A percentile compares a stretch with the other conserved stretches of the same genome.
These are phyloP conservation scores for Trichoderma erinaceum DNA, from an alignment of 495 filamentous ascomycete genomes.

Conservation along the genomic window DNA sequence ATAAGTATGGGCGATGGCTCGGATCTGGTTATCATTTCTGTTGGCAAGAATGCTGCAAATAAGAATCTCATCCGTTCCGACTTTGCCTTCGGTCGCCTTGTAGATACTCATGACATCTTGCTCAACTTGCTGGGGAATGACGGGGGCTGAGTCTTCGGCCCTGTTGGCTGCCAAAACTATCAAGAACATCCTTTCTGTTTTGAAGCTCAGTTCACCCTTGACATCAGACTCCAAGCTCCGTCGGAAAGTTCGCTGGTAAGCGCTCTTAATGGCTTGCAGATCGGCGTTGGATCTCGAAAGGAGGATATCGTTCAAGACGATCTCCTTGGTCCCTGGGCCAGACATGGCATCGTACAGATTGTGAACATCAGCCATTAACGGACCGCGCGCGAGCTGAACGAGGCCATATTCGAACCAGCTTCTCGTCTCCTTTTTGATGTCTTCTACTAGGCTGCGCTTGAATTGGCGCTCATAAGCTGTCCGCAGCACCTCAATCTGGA, in stretches of 20 bases:
- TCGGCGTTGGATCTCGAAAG: slow-evolving; percentile 80
- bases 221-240: slow-evolving; percentile 60
- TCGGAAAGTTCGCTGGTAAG: slow-evolving; percentile 61
- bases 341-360: slow-evolving; percentile 60
- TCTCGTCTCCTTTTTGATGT: slow-evolving; percentile 69
- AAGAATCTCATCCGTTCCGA: slow-evolving; percentile 67
- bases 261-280: slow-evolving; percentile 68
- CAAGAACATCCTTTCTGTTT: slow-evolving; percentile 75
- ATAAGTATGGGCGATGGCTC: slow-evolving; percentile 71
- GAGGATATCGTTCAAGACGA: slow-evolving; percentile 76
- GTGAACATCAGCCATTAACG: slow-evolving; percentile 62
- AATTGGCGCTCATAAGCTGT: slow-evolving; percentile 56
- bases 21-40: slow-evolving; percentile 69
- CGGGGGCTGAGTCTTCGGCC: slow-evolving; percentile 66
- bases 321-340: slow-evolving; percentile 80
- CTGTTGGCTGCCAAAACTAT: slow-evolving; percentile 66
- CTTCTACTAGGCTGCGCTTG: slow-evolving; percentile 60
- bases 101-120: slow-evolving; percentile 67
- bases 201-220: slow-evolving; percentile 69
- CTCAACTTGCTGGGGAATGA: slow-evolving; percentile 64
- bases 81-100: slow-evolving; percentile 60
- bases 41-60: slow-evolving; percentile 70
- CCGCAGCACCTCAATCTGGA: slow-evolving; percentile 65
- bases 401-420: slow-evolving; percentile 66
- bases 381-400: slow-evolving; percentile 67